Evolutionary conservation across 2,329 filamentous ascomycete genomes (phyloP).

Genomic region (Neopestalotiopsis sp.): DNA sequence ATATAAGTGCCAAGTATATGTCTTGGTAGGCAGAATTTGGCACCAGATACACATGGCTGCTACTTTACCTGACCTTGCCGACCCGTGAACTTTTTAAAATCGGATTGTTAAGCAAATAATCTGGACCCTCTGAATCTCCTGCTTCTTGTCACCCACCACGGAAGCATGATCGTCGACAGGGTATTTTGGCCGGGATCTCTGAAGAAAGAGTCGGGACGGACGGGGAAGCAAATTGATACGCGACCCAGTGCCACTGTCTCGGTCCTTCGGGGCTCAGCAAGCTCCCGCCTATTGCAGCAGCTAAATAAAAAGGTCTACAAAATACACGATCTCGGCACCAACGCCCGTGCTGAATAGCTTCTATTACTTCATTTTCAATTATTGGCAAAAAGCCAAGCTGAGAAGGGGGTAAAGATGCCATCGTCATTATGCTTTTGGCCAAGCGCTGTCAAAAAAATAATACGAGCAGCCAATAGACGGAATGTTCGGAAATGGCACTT

Average conservation of each 20-base stretch:
- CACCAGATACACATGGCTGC: no score
- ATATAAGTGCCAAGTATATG: background rate
- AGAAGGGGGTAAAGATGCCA: no score
- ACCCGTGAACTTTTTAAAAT: no score
- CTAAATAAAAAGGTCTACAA: background rate
- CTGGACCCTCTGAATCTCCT: background rate
- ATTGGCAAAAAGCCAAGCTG: no score
- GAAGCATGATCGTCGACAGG: constrained; percentile 12
- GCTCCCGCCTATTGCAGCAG: constrained; percentile 3
- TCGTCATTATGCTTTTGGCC: no score
- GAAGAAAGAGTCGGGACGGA: background rate
- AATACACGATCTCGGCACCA: background rate
- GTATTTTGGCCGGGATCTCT: constrained; percentile 10
- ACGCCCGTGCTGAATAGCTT: background rate
- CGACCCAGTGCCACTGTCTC: constrained; percentile 10
- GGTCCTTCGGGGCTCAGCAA: constrained; percentile 7
- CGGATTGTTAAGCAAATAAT: no score
- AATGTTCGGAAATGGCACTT: no score
- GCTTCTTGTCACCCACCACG: background rate
- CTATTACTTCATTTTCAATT: no score
- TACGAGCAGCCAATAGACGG: no score
- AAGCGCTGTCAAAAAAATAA: no score
- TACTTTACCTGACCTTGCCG: no score
- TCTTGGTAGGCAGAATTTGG: background rate
- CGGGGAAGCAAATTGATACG: background rate